phyloP scores from a whole-genome alignment of 345 rosid genomes.

The Sisymbrium altissimum region DNA sequence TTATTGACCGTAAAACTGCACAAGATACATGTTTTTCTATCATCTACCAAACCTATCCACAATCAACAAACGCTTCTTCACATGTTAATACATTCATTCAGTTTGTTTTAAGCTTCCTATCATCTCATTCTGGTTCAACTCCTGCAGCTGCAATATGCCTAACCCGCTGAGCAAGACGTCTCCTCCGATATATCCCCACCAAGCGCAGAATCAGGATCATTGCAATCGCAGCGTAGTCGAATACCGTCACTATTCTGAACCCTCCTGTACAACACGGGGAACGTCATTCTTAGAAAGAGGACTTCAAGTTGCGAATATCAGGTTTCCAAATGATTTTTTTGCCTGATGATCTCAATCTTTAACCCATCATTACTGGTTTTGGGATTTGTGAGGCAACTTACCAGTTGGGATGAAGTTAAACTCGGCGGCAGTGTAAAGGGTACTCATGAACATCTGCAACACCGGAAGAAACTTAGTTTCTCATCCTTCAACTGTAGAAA shows the following conservation, averaged over 20 bases:
- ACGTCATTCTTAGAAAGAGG: constrained; percentile 1
- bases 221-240: constrained; percentile 54
- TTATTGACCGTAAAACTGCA: constrained; percentile 16
- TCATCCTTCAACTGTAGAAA: background rate
- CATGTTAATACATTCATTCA: background rate
- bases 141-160: constrained; percentile 49
- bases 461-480: constrained; percentile 4
- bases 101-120: background rate
- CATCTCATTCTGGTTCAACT: constrained; percentile 34
- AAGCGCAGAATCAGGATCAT: constrained; percentile 58
- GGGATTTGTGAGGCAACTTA: constrained; percentile 22
- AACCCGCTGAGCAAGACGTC: constrained; percentile 51
- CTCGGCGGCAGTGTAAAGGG: constrained; percentile 60
- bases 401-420: constrained; percentile 74
- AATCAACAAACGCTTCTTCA: constrained; percentile 12
- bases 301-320: background rate
- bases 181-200: constrained; percentile 50
- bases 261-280: constrained; percentile 39
- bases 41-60: constrained; percentile 28
- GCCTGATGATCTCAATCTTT: background rate
- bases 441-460: constrained; percentile 61
- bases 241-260: constrained; percentile 51
- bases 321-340: no score
- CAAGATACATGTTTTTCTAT: constrained; percentile 9
- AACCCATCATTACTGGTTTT: background rate